phyloP scores from a whole-genome alignment of 2,329 filamentous ascomycete species.

The Raffaelea arxii region DNA sequence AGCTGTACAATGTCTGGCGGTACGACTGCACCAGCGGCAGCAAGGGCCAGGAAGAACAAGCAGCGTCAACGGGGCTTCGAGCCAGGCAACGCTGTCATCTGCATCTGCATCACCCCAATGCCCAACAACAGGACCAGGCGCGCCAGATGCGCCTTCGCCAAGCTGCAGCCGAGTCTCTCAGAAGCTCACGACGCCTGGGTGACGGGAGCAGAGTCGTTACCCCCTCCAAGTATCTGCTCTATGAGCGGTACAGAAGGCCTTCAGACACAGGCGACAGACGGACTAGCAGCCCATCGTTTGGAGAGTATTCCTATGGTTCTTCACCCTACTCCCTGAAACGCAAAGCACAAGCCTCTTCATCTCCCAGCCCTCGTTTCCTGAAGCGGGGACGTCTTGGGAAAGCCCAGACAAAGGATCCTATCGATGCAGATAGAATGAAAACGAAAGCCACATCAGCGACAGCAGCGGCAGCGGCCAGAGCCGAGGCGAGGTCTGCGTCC shows the following conservation, averaged over 20 bases:
- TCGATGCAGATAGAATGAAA: too few relatives aligned
- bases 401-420: background rate
- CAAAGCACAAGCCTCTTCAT: background rate
- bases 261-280: background rate
- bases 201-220: conserved; percentile 5
- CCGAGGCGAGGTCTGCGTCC: background rate
- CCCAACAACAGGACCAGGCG: background rate
- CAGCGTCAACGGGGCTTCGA: too few relatives aligned
- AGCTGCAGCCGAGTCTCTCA: conserved; percentile 10
- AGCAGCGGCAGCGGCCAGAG: conserved; percentile 1
- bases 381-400: conserved; percentile 8
- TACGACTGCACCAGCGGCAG: background rate
- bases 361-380: background rate
- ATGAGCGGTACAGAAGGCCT: conserved; percentile 2
- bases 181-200: conserved; percentile 2
- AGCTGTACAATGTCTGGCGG: conserved; percentile 8
- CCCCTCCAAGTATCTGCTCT: conserved; percentile 8
- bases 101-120: background rate
- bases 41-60: background rate
- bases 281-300: background rate
- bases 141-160: conserved; percentile 6
- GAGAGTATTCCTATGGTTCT: too few relatives aligned
- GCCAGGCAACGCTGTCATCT: conserved; percentile 4
- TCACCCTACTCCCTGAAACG: conserved; percentile 10
- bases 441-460: background rate